Evolutionary conservation across 2,329 filamentous ascomycete genomes (phyloP).

Genomic region (Penicillium sp.): DNA sequence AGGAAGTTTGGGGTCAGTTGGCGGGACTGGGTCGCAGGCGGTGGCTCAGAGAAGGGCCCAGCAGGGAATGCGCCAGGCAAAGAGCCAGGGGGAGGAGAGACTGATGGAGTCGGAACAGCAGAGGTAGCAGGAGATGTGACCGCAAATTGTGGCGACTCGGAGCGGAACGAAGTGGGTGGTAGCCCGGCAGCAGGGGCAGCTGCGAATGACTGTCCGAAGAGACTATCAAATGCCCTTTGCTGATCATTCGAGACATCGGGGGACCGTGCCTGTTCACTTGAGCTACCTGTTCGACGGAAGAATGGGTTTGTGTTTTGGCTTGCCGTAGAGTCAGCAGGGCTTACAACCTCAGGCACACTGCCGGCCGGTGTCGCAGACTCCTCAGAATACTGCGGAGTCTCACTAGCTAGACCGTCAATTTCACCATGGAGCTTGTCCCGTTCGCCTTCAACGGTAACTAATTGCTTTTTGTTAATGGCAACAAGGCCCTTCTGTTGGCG

Average conservation of each 20-base stretch:
- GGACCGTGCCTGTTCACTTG: slow-evolving; percentile 52
- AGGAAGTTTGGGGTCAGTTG: slow-evolving; percentile 77
- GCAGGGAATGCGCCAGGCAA: slow-evolving; percentile 25
- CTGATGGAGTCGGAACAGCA: slow-evolving; percentile 60
- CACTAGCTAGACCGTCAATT: slow-evolving; percentile 65
- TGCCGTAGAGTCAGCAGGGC: slow-evolving; percentile 61
- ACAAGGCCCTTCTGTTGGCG: slow-evolving; percentile 95
- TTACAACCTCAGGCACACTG: slow-evolving; percentile 58
- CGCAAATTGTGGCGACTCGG: slow-evolving; percentile 47
- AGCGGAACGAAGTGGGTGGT: slow-evolving; percentile 63
- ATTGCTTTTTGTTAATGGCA: slow-evolving; percentile 97
- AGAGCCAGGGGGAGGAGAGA: slow-evolving; percentile 56
- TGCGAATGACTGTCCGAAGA: slow-evolving; percentile 72
- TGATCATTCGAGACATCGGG: slow-evolving; percentile 46
- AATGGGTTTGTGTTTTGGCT: slow-evolving; percentile 89
- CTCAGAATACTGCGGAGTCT: slow-evolving; percentile 59
- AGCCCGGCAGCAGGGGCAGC: slow-evolving; percentile 43
- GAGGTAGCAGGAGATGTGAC: slow-evolving; percentile 48
- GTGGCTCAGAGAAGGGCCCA: slow-evolving; percentile 39
- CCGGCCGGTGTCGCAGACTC: slow-evolving; percentile 35
- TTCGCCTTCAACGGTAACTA: slow-evolving; percentile 84
- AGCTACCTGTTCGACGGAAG: slow-evolving; percentile 63
- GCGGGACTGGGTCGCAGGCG: slow-evolving; percentile 68
- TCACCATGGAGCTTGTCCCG: slow-evolving; percentile 83
- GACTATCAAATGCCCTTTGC: slow-evolving; percentile 77